phyloP scores from a whole-genome alignment of 106 monocot species.

The Acorus calamus region DNA sequence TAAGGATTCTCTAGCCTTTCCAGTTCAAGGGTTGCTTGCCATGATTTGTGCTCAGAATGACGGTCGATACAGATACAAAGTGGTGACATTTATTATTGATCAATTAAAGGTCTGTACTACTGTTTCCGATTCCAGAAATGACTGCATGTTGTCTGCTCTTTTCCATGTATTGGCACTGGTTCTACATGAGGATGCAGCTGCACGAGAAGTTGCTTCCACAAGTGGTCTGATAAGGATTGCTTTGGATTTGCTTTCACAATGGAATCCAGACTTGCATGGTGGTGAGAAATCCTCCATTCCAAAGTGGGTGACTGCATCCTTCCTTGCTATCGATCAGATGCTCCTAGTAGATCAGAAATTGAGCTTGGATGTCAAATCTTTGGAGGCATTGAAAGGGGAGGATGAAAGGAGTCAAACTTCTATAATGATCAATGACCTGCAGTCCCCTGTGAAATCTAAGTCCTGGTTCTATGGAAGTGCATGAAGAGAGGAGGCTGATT shows the following conservation, averaged over 20 bases:
- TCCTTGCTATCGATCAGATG: constrained; percentile 87
- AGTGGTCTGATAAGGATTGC: constrained; percentile 64
- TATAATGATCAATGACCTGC: constrained; percentile 35
- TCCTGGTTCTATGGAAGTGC: constrained; percentile 32
- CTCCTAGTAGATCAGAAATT: constrained; percentile 74
- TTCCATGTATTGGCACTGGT: constrained; percentile 91
- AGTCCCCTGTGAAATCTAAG: constrained; percentile 10
- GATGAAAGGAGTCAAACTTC: constrained; percentile 25
- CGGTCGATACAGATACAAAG: constrained; percentile 58
- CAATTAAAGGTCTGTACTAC: constrained; percentile 43
- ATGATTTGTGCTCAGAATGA: constrained; percentile 78
- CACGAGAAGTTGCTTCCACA: constrained; percentile 62
- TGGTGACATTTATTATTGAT: constrained; percentile 58
- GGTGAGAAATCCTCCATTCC: constrained; percentile 55
- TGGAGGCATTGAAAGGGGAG: constrained; percentile 58
- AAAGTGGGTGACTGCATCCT: constrained; percentile 87
- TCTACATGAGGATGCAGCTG: constrained; percentile 72
- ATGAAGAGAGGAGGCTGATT: constrained; percentile 71
- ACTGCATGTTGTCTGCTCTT: constrained; percentile 46
- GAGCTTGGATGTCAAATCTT: constrained; percentile 26
- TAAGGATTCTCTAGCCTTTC: constrained; percentile 77
- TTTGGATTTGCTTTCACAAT: constrained; percentile 68
- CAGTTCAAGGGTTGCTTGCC: constrained; percentile 76
- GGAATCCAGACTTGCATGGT: constrained; percentile 33
- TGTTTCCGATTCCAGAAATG: constrained; percentile 24